Evolutionary conservation across 2,329 filamentous ascomycete genomes (phyloP), one percentile per base, ranked within the genome.

Genomic region (Biscogniauxia mediterranea): DNA sequence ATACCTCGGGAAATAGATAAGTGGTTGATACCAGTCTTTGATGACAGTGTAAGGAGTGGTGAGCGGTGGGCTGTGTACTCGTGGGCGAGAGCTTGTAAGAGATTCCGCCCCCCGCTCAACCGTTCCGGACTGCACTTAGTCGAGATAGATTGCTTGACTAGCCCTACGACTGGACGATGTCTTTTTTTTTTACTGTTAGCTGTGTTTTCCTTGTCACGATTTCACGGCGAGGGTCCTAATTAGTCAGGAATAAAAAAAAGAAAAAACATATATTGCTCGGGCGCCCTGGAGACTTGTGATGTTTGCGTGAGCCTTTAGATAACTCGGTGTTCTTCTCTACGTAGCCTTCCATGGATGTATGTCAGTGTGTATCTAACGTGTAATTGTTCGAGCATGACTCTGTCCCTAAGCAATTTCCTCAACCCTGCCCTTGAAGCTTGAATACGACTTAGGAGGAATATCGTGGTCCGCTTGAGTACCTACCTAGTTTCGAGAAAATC

Each of bases 211-310:
- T 69, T 69, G 63, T 72, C 66, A 76, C 69, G 74, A 74, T 66
- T 71, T 73, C 65, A 74, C 61, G 73, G 74, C 72, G 66, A 73
- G 69, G 72, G 70, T 70, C 67, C 69, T 74, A 74, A 74, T 46
- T 75, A 69, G 66, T 69, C 59, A 63, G 67, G 67, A 66, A 72
- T 70, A 68, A 62, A 66, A 66, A 67, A 67, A 46, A 46, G 13
- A 46, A 46, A 46, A 46, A 46, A 15, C 38, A 46, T 15, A 46
- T 46, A 46, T 46, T 46, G 38, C 38, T 46, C 38, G 38, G 38
- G 38, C 38, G 17, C 38, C 5, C 11, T 46, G 13, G 17, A 9
- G 28, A 32, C 38, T 46, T 42, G 5, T 42, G 15, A 4, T 42
- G 15, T 15, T n/a, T 17, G 11, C 7, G 17, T 17, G 28, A 32